Evolutionary conservation across 2,329 filamentous ascomycete species (phyloP).

Genomic region (Fusarium marasasianum): DNA sequence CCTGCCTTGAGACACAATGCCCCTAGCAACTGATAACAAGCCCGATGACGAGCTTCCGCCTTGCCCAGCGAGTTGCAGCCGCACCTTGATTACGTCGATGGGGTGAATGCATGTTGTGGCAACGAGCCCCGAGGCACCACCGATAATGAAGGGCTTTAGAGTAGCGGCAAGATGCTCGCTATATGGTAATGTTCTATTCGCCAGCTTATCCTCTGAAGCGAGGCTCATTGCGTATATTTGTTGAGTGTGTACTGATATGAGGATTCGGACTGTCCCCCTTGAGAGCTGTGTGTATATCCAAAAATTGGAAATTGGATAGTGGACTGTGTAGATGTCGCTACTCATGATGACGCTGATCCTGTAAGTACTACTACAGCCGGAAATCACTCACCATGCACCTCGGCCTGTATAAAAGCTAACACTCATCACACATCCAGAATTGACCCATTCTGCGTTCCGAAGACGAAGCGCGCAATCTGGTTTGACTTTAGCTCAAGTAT

Average conservation of each 20-base stretch:
- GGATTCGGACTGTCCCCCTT: no score
- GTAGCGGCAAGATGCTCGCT: neutral
- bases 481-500: no score
- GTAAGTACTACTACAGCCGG: no score
- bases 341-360: no score
- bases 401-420: no score
- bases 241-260: no score
- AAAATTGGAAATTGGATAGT: accelerated
- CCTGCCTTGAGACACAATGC: neutral
- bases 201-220: neutral
- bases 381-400: no score
- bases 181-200: neutral
- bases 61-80: neutral
- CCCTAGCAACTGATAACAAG: neutral
- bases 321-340: no score
- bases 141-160: neutral
- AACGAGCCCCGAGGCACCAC: neutral
- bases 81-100: neutral
- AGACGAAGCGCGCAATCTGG: accelerated
- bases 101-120: neutral
- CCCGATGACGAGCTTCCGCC: no score
- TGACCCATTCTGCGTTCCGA: no score
- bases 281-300: no score
- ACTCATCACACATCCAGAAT: no score
- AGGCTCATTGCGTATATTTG: neutral